Evolutionary conservation across 2,329 filamentous ascomycete genomes (phyloP), one percentile per base, ranked within the genome.

Genomic region (Claviceps digitariae): DNA sequence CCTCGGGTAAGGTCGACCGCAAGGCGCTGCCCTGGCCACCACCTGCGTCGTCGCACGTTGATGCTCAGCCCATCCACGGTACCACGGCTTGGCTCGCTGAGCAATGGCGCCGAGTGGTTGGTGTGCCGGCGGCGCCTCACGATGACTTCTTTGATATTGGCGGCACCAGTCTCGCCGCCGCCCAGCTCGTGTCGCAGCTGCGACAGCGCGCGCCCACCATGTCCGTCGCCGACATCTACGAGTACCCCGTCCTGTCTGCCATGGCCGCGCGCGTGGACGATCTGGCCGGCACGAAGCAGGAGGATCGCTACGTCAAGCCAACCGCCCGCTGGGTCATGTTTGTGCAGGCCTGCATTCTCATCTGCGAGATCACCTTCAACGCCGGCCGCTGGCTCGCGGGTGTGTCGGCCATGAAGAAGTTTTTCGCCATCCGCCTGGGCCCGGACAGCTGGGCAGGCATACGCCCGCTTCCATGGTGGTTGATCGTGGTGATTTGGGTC

Each of bases 1-100:
- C 58, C 4, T 60, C 58, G 1, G 58, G 59, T 49, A 60, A 61
- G 34, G 57, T 59, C 17, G 58, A 60, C 51, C 59, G 59, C 25
- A 59, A 59, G 29, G 56, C 57, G 2, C 51, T 60, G 43, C 57
- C 57, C 5, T 57, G 57, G 55, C 54, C 48, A 21, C 55, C 55
- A 25, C 54, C 54, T 2, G 31, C 55, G n/a, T 47, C 55, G 10
- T 43, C 55, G 23, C 45, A 55, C 9, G 34, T 51, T 36, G 52
- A 45, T n/a, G 48, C 51, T 27, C 47, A 48, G 27, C 53, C 54
- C 25, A 31, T 55, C 23, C 41, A 54, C 25, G 54, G 48, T 29
- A 58, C 57, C 41, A 56, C 54, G 25, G 57, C 53, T 4, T 60
- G 58, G 58, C 54, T 60, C 21, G 54, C 56, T 25, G 54, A 56